Conservation (phyloP, 2,329 filamentous ascomycete genomes). For the Laburnicola sp. region DNA sequence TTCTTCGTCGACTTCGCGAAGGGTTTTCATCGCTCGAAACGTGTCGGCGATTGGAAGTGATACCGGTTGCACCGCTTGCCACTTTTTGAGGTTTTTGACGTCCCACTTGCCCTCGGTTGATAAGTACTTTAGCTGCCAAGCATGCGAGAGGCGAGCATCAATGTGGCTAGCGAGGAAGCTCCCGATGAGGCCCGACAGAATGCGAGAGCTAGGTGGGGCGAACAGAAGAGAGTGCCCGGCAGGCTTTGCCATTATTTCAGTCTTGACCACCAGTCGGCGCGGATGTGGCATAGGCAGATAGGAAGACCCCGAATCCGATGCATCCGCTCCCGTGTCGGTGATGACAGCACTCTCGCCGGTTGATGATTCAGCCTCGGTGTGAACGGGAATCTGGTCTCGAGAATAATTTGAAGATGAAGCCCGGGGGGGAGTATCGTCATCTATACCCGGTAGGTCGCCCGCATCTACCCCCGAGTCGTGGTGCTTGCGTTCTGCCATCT, state of each 20-base stretch:
- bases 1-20: conserved; percentile 81
- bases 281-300: conserved; percentile 27
- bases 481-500: conserved; percentile 30
- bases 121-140: conserved; percentile 89
- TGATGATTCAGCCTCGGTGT: conserved; percentile 35
- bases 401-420: conserved; percentile 24
- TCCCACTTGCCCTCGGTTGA: conserved; percentile 95
- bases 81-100: conserved; percentile 93
- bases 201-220: conserved; percentile 72
- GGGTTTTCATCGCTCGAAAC: conserved; percentile 90
- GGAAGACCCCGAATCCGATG: conserved; percentile 7
- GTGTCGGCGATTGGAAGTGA: conserved; percentile 75
- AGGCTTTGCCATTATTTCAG: conserved; percentile 71
- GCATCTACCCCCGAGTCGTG: conserved; percentile 42
- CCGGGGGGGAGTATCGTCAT: conserved; percentile 20
- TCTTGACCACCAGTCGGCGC: conserved; percentile 60
- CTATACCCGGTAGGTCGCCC: conserved; percentile 28
- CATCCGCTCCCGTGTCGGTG: conserved; percentile 13
- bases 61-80: conserved; percentile 77
- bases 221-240: conserved; percentile 86
- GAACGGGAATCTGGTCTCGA: conserved; percentile 18
- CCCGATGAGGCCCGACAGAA: conserved; percentile 77
- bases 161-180: conserved; percentile 77
- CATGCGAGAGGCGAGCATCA: conserved; percentile 75
- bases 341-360: conserved; percentile 34